A percentile compares a stretch with the other conserved stretches of the same genome.
Conservation (phyloP, 257 asterid species). For the Galeopsis tetrahit region DNA sequence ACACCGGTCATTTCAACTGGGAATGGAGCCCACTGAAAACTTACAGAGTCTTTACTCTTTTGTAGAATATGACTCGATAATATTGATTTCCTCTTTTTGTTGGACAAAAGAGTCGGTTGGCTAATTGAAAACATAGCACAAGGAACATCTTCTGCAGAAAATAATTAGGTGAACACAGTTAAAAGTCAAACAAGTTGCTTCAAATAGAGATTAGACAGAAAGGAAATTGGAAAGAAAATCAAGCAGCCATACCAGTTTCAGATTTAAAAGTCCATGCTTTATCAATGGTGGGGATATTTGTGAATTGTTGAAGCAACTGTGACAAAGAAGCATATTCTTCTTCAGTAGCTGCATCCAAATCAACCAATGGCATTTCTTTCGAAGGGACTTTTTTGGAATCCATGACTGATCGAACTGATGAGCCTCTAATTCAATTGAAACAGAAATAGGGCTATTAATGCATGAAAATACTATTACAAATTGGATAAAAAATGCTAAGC, state of each 20-base stretch:
- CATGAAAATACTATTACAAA: constrained; percentile 10
- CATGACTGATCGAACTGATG: constrained; percentile 50
- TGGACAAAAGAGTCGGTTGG: constrained; percentile 80
- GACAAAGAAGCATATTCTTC: constrained; percentile 67
- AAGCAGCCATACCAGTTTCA: constrained; percentile 53
- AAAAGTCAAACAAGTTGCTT: constrained; percentile 4
- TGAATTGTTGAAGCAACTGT: constrained; percentile 68
- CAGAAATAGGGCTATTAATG: constrained; percentile 11
- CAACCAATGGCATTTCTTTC: constrained; percentile 37
- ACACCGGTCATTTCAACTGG: constrained; percentile 80
- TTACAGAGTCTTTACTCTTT: constrained; percentile 45
- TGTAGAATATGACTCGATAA: constrained; percentile 64
- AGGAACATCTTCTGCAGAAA: constrained; percentile 59
- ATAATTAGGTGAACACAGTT: constrained; percentile 16
- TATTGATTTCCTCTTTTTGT: constrained; percentile 71
- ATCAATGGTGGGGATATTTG: constrained; percentile 70
- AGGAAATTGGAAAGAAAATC: not conserved
- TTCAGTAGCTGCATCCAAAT: constrained; percentile 47
- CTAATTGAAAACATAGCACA: constrained; percentile 71
- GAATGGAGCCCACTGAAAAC: constrained; percentile 83
- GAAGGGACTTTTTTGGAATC: constrained; percentile 48
- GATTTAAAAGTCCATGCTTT: constrained; percentile 89
- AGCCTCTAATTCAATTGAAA: constrained; percentile 33
- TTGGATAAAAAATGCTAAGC: constrained; percentile 11
- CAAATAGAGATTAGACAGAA: constrained; percentile 3